Conservation (phyloP, 139 green algal species). For the Klebsormidium nitens region DNA sequence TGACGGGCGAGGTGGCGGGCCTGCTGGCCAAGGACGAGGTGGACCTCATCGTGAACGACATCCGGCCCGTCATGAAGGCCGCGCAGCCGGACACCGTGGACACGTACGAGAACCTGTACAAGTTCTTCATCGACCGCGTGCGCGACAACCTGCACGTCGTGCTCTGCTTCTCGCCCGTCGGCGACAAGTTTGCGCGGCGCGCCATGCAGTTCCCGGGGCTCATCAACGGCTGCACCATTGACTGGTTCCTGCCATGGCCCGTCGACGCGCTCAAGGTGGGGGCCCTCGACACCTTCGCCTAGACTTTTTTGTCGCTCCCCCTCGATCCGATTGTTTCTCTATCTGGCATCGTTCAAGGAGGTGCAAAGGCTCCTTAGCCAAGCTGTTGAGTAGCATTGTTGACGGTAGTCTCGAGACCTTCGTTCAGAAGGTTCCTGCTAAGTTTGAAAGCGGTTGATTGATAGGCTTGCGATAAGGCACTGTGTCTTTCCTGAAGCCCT, state of each 20-base stretch:
- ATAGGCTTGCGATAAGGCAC: too few relatives aligned
- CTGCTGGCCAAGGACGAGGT: constrained; percentile 92
- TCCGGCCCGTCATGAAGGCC: constrained; percentile 65
- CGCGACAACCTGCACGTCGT: constrained; percentile 84
- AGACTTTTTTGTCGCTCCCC: too few relatives aligned
- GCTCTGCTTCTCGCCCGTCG: constrained; percentile 90
- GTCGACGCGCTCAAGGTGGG: constrained; percentile 65
- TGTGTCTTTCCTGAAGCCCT: too few relatives aligned
- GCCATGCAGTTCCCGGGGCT: constrained; percentile 88
- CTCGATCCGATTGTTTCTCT: too few relatives aligned
- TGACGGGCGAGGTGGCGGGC: constrained; percentile 86
- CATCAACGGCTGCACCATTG: constrained; percentile 91
- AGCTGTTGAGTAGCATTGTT: too few relatives aligned
- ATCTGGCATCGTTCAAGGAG: too few relatives aligned
- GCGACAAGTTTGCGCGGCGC: constrained; percentile 72
- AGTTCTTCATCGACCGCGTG: constrained; percentile 86
- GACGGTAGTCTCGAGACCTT: too few relatives aligned
- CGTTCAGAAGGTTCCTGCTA: too few relatives aligned
- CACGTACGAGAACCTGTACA: constrained; percentile 87
- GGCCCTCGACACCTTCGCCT: too few relatives aligned
- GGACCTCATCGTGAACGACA: constrained; percentile 87
- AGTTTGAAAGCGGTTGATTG: too few relatives aligned
- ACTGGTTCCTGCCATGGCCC: constrained; percentile 85
- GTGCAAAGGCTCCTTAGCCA: too few relatives aligned
- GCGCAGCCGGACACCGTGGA: constrained; percentile 49